These are phyloP conservation scores for Aspergillus costaricaensis DNA, from an alignment of 2,329 filamentous ascomycete species.

Conservation along the genomic window DNA sequence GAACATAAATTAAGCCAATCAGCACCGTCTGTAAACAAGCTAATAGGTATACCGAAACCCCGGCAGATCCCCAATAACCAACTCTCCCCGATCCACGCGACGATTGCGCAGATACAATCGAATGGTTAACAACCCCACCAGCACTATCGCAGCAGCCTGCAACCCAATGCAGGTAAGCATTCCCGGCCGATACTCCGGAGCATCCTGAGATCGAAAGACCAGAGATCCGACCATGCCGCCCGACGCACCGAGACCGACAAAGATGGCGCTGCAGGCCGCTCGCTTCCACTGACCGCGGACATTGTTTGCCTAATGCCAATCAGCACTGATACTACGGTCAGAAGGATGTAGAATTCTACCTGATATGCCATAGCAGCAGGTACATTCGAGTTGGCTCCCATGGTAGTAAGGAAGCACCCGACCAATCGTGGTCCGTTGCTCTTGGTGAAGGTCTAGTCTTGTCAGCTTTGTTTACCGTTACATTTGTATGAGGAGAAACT, in stretches of 20 bases:
- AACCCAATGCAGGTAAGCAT: conserved; percentile 18
- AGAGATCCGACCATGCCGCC: conserved; percentile 19
- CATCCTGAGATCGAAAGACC: conserved; percentile 18
- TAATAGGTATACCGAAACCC: conserved; percentile 37
- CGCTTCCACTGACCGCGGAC: conserved; percentile 33
- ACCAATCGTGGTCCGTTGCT: conserved; percentile 27
- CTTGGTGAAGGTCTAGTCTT: conserved; percentile 20
- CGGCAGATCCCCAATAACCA: conserved; percentile 36
- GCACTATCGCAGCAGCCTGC: conserved; percentile 24
- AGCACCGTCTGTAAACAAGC: neutral
- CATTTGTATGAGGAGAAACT: neutral
- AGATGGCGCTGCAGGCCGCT: conserved; percentile 23
- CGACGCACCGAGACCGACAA: conserved; percentile 19
- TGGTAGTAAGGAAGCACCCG: conserved; percentile 33
- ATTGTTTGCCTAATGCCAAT: conserved; percentile 30
- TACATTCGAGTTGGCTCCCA: conserved; percentile 33
- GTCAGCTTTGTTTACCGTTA: neutral
- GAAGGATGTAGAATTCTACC: neutral
- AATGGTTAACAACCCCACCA: conserved; percentile 27
- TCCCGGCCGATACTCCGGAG: conserved; percentile 17
- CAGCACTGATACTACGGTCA: too few species aligned
- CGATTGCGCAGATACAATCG: conserved; percentile 36
- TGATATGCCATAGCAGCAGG: conserved; percentile 35
- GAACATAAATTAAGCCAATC: neutral
- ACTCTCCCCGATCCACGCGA: conserved; percentile 34